Percentiles rank a stretch among this genome's conserved stretches.
phyloP scores from a whole-genome alignment of 345 rosid genomes.

The Hibiscus mutabilis region DNA sequence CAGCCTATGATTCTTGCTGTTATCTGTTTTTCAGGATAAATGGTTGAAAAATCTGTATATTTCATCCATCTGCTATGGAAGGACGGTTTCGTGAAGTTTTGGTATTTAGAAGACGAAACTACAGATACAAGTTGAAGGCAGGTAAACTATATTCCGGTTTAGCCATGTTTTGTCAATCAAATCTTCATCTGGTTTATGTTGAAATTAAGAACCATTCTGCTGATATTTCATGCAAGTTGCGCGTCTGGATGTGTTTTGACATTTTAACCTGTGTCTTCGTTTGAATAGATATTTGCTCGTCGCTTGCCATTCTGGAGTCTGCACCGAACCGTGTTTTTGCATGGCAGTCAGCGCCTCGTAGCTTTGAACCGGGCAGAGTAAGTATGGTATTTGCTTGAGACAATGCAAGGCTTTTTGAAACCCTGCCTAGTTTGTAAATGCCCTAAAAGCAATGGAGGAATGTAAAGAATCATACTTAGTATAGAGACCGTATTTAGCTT shows the following conservation, averaged over 20 bases:
- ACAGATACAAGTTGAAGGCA: slow-evolving; percentile 1
- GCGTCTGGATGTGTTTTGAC: too few relatives aligned
- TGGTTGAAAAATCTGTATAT: slow-evolving; percentile 58
- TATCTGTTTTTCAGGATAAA: slow-evolving; percentile 54
- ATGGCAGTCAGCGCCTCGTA: background rate
- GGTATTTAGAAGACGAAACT: background rate
- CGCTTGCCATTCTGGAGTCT: background rate
- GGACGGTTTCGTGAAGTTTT: slow-evolving; percentile 65
- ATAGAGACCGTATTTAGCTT: background rate
- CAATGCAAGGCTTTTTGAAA: background rate
- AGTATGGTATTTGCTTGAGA: background rate
- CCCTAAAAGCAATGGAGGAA: background rate
- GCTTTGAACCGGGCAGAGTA: background rate
- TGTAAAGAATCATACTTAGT: background rate
- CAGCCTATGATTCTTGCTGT: background rate
- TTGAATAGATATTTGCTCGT: background rate
- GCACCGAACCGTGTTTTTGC: background rate
- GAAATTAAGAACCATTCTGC: background rate
- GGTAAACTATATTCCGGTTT: background rate
- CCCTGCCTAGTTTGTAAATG: background rate
- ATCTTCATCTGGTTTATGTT: background rate
- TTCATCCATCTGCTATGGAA: slow-evolving; percentile 74
- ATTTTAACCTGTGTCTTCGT: background rate
- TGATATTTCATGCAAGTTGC: too few relatives aligned
- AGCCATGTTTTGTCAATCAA: background rate